A percentile compares a stretch with the other conserved stretches of the same genome.
Evolutionary conservation across 176 grass and related monocot species (phyloP).

Genomic region (Guadua angustifolia): DNA sequence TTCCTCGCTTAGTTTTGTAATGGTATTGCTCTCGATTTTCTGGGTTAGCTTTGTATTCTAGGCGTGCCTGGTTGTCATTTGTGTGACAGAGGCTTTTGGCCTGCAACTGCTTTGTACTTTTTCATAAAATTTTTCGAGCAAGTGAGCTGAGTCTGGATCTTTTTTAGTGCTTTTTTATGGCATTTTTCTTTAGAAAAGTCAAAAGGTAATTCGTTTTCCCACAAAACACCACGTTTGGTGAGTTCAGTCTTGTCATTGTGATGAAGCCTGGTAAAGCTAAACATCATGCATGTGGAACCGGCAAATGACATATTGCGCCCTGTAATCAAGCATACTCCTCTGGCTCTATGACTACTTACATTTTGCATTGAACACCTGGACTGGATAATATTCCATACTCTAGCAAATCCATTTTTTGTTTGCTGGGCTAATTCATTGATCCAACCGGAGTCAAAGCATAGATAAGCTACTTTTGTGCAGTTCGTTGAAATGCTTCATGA

Average conservation of each 20-base stretch:
- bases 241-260: neutral
- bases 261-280: neutral
- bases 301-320: neutral
- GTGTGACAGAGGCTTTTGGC: conserved; percentile 42
- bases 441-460: neutral
- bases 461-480: neutral
- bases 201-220: neutral
- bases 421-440: too few relatives aligned
- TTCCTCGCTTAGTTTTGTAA: conserved; percentile 42
- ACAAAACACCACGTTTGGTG: neutral
- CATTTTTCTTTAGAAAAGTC: neutral
- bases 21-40: conserved; percentile 30
- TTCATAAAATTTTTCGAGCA: conserved; percentile 17
- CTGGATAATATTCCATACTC: too few relatives aligned
- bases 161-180: neutral
- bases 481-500: neutral
- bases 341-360: too few relatives aligned
- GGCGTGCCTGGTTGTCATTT: conserved; percentile 15
- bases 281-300: neutral
- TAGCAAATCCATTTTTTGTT: too few relatives aligned
- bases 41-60: conserved; percentile 53
- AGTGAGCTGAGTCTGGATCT: neutral
- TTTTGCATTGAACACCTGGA: too few relatives aligned
- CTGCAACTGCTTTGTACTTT: conserved; percentile 39
- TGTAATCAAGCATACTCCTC: neutral